Evolutionary conservation across 495 filamentous ascomycete genomes (phyloP).

Genomic region (Thozetella sp.): DNA sequence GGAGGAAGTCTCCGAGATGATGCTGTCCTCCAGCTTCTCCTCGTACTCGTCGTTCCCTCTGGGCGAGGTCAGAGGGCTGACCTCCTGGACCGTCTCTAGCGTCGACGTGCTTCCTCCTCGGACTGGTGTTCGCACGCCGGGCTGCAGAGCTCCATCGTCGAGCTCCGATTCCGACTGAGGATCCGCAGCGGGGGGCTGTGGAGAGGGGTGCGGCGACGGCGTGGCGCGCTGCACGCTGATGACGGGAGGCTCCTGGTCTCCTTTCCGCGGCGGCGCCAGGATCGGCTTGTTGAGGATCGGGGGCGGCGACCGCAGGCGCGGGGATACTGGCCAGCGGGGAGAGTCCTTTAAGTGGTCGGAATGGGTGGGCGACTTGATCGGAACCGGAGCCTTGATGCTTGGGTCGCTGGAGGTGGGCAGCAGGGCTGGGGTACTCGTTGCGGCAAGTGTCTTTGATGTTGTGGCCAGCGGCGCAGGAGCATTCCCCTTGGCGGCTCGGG

Average conservation of each 20-base stretch:
- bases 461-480: conserved; percentile 61
- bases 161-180: conserved; percentile 46
- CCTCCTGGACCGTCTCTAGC: conserved; percentile 92
- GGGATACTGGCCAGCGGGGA: conserved; percentile 68
- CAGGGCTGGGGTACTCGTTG: conserved; percentile 60
- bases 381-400: conserved; percentile 57
- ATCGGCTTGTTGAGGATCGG: conserved; percentile 49
- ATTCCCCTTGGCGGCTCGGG: conserved; percentile 51
- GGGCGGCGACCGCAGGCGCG: conserved; percentile 69
- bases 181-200: conserved; percentile 24
- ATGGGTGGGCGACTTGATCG: conserved; percentile 56
- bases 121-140: conserved; percentile 64
- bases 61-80: conserved; percentile 78
- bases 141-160: conserved; percentile 52
- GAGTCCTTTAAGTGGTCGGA: conserved; percentile 56
- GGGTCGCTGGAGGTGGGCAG: conserved; percentile 58
- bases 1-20: conserved; percentile 36
- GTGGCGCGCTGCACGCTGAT: conserved; percentile 58
- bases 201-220: conserved; percentile 39
- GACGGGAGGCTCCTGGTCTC: conserved; percentile 46
- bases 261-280: conserved; percentile 40
- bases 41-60: conserved; percentile 48
- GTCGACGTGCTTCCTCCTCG: conserved; percentile 70
- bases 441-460: conserved; percentile 63
- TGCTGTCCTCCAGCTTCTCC: conserved; percentile 52